Evolutionary conservation across 2,329 filamentous ascomycete species (phyloP), one percentile per base, ranked within the genome.

Genomic region (Penicillium sp.): DNA sequence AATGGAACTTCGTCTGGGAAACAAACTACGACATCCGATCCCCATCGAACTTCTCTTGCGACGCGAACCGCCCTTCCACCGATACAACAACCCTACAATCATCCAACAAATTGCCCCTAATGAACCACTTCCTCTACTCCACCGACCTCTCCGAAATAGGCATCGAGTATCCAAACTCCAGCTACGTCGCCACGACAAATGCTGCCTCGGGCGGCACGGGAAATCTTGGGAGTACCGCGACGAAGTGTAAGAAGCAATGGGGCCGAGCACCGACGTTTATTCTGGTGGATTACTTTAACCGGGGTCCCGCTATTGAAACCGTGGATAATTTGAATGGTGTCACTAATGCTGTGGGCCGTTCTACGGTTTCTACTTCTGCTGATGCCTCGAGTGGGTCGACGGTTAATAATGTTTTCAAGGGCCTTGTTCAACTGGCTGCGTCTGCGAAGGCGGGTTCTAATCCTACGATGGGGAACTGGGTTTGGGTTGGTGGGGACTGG

Each of bases 111-210:
- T 80, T 94, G 68, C 84, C 89, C 21, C 76, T 94, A 8, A 80
- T 90, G 76, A 94, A 94, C 77, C 90, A 94, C 75, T 93, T 94
- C 76, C 80, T 88, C 46, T 86, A 92, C 75, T 74, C 79, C 51
- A 72, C 67, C 4, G 56, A 45, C 17, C 49, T 62, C 12, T 66
- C 84, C 18, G 69, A 78, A 15, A 70, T 79, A 3, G 78, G 77
- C 52, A 82, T 90, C 62, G 73, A 82, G 57, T 75, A 84, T 33
- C 87, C 88, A 2, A 82, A 88, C 59, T 75, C 80, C n/a, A 78
- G 74, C 56, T 77, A 81, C 61, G 81, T 88, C 57, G 72, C 74
- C 7, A 81, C 77, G 8, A 90, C 88, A 33, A 93, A 93, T 69
- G 84, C 80, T 29, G 76, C 85, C 7, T 77, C 73, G 9, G 84